A percentile compares a stretch with the other conserved stretches of the same genome.
Evolutionary conservation across 805 yeast species (phyloP).

Genomic region (Yarrowia divulgata): DNA sequence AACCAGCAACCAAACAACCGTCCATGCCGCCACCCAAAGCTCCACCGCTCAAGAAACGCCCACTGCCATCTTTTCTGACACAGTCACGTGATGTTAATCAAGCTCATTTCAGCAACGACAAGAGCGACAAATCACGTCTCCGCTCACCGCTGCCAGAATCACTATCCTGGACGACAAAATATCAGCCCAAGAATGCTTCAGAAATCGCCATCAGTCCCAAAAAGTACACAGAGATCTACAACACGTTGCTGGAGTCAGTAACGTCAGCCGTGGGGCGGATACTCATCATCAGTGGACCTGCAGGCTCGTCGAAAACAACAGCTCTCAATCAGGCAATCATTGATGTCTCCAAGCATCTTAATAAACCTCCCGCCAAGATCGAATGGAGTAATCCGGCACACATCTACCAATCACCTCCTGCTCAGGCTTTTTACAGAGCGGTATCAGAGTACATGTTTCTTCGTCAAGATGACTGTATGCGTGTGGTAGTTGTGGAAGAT

Average conservation of each 20-base stretch:
- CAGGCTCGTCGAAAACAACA: slow-evolving; percentile 21
- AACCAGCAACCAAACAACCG: neutral
- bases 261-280: slow-evolving; percentile 7
- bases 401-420: neutral
- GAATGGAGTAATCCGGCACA: slow-evolving; percentile 26
- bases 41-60: neutral
- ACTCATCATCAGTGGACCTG: slow-evolving; percentile 19
- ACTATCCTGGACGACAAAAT: neutral
- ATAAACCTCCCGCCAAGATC: neutral
- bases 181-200: slow-evolving; percentile 1
- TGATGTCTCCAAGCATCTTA: neutral
- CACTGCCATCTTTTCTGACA: neutral
- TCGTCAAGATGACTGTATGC: slow-evolving; percentile 13
- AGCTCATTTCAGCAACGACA: neutral
- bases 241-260: neutral
- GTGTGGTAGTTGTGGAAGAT: slow-evolving; percentile 3
- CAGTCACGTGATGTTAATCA: slow-evolving; percentile 13
- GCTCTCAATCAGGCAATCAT: slow-evolving; percentile 8
- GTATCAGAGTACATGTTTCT: slow-evolving; percentile 28
- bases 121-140: neutral
- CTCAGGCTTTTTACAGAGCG: slow-evolving; percentile 14
- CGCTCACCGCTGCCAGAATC: neutral
- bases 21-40: slow-evolving; percentile 3
- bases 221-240: slow-evolving; percentile 11
- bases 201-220: slow-evolving; percentile 29